phyloP scores from a whole-genome alignment of 768 basidiomycete genomes.

The Kwoniella botswanensis region DNA sequence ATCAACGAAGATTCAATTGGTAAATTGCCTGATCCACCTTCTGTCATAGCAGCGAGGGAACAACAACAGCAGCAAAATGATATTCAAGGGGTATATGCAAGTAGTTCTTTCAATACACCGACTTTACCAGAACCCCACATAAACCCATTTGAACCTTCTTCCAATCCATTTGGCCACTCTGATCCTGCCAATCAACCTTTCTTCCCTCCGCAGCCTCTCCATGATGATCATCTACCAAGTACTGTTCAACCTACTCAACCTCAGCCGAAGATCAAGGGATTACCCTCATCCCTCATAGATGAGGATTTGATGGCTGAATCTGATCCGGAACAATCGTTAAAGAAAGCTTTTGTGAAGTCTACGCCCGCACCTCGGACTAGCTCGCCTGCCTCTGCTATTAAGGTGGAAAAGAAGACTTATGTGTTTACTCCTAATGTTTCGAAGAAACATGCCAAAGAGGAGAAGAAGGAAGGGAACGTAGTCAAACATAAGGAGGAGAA shows the following conservation, averaged over 20 bases:
- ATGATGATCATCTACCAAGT: slow-evolving; percentile 5
- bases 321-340: slow-evolving; percentile 46
- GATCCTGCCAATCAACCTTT: slow-evolving; percentile 23
- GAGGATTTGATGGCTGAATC: slow-evolving; percentile 44
- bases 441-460: slow-evolving; percentile 18
- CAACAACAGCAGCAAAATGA: background rate
- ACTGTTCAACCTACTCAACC: background rate
- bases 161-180: slow-evolving; percentile 14
- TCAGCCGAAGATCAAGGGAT: background rate
- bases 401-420: slow-evolving; percentile 37
- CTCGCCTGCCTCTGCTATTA: background rate
- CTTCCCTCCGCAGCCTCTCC: slow-evolving; percentile 2
- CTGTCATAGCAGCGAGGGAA: slow-evolving; percentile 46
- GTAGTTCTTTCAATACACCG: slow-evolving; percentile 15
- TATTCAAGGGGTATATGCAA: slow-evolving; percentile 14
- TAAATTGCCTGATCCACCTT: slow-evolving; percentile 43
- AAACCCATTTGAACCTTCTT: background rate
- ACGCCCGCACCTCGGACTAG: slow-evolving; percentile 19
- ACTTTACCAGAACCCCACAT: background rate
- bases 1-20: slow-evolving; percentile 35
- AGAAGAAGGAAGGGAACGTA: slow-evolving; percentile 14
- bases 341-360: slow-evolving; percentile 53
- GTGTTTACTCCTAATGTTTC: slow-evolving; percentile 39
- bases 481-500: background rate
- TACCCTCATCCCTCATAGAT: slow-evolving; percentile 45